Base-by-base conservation (phyloP, 495 filamentous ascomycete genomes). In the Penicillium pancosmium region DNA sequence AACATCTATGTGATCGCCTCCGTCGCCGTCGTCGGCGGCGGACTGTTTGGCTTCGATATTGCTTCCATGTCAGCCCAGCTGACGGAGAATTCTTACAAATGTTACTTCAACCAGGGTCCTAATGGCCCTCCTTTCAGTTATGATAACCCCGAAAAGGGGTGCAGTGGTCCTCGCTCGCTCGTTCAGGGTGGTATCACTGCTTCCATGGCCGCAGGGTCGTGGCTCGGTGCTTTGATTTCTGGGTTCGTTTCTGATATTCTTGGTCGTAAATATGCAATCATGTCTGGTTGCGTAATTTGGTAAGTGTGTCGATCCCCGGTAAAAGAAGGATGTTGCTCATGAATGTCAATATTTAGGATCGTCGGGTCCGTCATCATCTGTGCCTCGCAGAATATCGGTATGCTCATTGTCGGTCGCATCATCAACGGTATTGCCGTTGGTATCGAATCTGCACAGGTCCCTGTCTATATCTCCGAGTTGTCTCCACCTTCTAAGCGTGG, bases 21-120 rank as follows among this genome's bases (percentile, higher is more conserved):
- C 71, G 83, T 89, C 72, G 82, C 88, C 67, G 87, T 93, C 64
- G 80, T 90, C 54, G 91, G 91, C 59, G 91, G 91, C 70, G 87
- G 83, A 49, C 82, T 93, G 16, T 93, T 95, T 61, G 90, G 90
- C 55, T 92, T 92, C 64, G 90, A 91, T 77, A 91, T 92, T 69
- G 82, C 82, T 56, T 91, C 88, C n/a, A 88, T 92, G 89, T 88
- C 83, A 16, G 90, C 89, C 50, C 90, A 91, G 62, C 87, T 88
- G 70, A 77, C 77, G 25, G 84, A 83, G 3, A 51, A 63, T 10
- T 40, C 68, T 56, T 89, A 88, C 64, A 78, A 84, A 25, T 86
- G 86, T 63, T 87, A 87, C 71, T 90, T 88, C 72, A 80, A 87
- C 69, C 76, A 81, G 52, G 73, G 76, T 1, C 59, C 67, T 13